Percentiles rank a stretch among this genome's conserved stretches.
phyloP scores from a whole-genome alignment of 345 rosid genomes.

The Acer campestre region DNA sequence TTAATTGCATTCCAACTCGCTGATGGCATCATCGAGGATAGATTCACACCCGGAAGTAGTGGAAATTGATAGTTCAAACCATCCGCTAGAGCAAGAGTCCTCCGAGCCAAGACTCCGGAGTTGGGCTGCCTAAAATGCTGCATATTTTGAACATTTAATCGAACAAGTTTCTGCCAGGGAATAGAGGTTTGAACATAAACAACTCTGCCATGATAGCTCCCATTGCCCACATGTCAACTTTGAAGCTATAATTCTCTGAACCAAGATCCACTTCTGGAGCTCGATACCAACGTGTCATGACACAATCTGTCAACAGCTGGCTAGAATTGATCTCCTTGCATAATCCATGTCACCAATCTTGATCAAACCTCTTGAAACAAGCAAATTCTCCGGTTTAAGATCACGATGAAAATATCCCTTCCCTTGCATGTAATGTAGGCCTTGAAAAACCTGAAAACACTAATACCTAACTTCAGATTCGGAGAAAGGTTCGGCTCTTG shows the following conservation, averaged over 20 bases:
- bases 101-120: constrained; percentile 39
- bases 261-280: constrained; percentile 50
- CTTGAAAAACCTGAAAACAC: constrained; percentile 54
- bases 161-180: constrained; percentile 39
- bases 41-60: constrained; percentile 19
- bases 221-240: constrained; percentile 69
- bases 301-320: constrained; percentile 46
- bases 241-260: constrained; percentile 29
- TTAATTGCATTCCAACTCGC: constrained; percentile 30
- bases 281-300: constrained; percentile 50
- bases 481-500: constrained; percentile 28
- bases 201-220: constrained; percentile 59
- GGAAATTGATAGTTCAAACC: constrained; percentile 42
- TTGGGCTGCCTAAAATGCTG: constrained; percentile 43
- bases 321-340: constrained; percentile 43
- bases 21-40: constrained; percentile 27
- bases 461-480: constrained; percentile 39
- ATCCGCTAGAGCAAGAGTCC: constrained; percentile 42
- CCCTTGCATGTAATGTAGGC: constrained; percentile 44
- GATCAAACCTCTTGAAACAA: constrained; percentile 31
- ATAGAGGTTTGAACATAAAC: constrained; percentile 39
- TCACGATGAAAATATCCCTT: constrained; percentile 53
- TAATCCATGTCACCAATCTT: constrained; percentile 54
- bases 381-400: constrained; percentile 49
- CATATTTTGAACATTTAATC: constrained; percentile 47